Evolutionary conservation across 306 rosid species (phyloP), one percentile per base, ranked within the genome.

Genomic region (Quercus alba): DNA sequence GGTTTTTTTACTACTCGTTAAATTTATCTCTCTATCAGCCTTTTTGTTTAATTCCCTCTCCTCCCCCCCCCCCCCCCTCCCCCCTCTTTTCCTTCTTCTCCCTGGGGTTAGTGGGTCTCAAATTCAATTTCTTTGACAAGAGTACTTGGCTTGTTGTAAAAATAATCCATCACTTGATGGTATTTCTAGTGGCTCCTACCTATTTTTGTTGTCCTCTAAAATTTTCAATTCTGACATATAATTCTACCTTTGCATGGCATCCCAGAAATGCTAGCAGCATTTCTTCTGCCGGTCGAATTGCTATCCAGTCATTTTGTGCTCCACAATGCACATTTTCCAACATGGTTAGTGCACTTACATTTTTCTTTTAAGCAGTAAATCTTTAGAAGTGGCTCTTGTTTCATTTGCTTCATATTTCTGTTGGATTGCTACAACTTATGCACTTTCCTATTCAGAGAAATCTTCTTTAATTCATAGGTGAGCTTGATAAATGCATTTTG

Each of bases 301-400:
- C 97, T 61, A 87, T 94, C 80, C 98, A 94, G 59, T 94, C 98
- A 76, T 87, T 94, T 63, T 89, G 98, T 80, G 89, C 97, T 75
- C 97, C 97, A 75, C 97, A 92, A 72, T 92, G 94, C 82, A 82
- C 78, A 82, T 86, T 87, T 84, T 86, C 97, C 75, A 73, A 86
- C 81, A 82, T 82, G 93, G 97, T 94, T 8, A 84, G 97, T 74
- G 23, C 62, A 75, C 44, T 51, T 70, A 4, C 25, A 54, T 38
- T 81, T 57, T 77, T 73, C 58, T 55, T 55, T 18, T 51, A 56
- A 25, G 21, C 6, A 19, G 20, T 20, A 23, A 38, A 59, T 80
- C 85, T 76, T 73, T 75, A 75, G 41, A 64, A 4, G 44, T 19
- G 13, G 57, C 64, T 54, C 14, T 54, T 57, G 13, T 77, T 73